Evolutionary conservation across 2,329 filamentous ascomycete species (phyloP), one percentile per base, ranked within the genome.

Genomic region (Fusarium agapanthi): DNA sequence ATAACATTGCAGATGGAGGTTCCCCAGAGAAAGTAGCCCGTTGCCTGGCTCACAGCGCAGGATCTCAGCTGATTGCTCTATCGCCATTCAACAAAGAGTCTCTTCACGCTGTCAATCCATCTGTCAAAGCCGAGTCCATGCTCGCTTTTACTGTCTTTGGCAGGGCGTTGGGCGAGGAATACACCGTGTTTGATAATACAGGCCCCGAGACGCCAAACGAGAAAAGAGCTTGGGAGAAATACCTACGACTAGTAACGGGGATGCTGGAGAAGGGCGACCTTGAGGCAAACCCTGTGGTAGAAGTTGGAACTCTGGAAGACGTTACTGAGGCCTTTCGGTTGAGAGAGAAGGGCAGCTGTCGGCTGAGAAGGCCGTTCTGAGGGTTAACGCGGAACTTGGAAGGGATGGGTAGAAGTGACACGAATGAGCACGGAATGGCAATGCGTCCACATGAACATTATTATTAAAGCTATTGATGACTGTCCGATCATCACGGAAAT

Each of bases 71-170:
- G 14, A 37, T 67, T 12, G 47, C 55, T 2, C 8, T 67, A 11
- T 54, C 65, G 11, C 64, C 41, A 12, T n/a, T 67, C 6, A 14
- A 62, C 16, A 67, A 55, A 34, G 28, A 37, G 11, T 28, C 16
- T 9, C 13, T 67, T 7, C 16, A 26, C 8, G 1, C 14, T 13
- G 9, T 44, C 12, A 67, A 62, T 16, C 28, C 65, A 13, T 13
- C 30, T 18, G 28, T 35, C 7, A 67, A 62, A 26, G 55, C 37
- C 1, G 41, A 67, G 22, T 54, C 64, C 0, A 38, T 67, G 32
- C 24, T 67, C 1, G 63, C 63, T 5, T 67, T 62, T 22, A 67
- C 63, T n/a, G 65, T 53, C 8, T 67, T 67, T 43, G 63, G 55
- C 4, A 67, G 7, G 12, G 55, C 47, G 5, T 26, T 68, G 5